Conservation (phyloP, 495 filamentous ascomycete species). For the Copromyces sp. region DNA sequence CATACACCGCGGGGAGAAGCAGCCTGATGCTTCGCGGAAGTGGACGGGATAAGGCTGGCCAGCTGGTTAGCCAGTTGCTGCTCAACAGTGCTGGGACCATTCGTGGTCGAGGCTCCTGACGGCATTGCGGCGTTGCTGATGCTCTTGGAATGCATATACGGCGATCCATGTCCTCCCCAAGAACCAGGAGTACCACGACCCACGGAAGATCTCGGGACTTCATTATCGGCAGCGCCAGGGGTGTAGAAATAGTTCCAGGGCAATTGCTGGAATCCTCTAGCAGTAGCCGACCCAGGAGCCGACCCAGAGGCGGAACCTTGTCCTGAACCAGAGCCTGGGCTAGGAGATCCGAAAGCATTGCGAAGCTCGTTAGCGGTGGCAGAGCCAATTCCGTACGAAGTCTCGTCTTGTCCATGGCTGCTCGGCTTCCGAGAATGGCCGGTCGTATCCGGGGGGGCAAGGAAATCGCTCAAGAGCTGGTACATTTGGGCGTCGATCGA, state of each 20-base stretch:
- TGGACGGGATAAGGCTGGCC: neutral
- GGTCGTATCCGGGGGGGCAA: conserved; percentile 23
- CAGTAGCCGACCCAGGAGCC: conserved; percentile 26
- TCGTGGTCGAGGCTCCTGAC: neutral
- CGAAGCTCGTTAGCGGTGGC: conserved; percentile 27
- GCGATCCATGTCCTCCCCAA: conserved; percentile 4
- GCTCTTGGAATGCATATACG: conserved; percentile 11
- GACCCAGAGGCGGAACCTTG: conserved; percentile 3
- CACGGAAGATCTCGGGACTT: neutral
- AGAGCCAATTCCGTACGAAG: conserved; percentile 33
- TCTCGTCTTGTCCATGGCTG: conserved; percentile 15
- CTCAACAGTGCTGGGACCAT: neutral
- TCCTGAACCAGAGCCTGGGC: conserved; percentile 6
- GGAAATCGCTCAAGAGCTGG: conserved; percentile 32
- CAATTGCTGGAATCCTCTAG: conserved; percentile 30
- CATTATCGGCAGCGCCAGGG: conserved; percentile 18
- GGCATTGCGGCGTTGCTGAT: conserved; percentile 6
- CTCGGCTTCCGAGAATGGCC: neutral
- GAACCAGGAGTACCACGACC: neutral
- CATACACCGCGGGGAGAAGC: conserved; percentile 2
- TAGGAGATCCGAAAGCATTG: conserved; percentile 15
- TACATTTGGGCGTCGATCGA: conserved; percentile 26
- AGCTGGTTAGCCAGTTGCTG: conserved; percentile 4
- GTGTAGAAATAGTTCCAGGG: conserved; percentile 36
- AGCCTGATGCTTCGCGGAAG: neutral